Evolutionary conservation across 345 rosid species (phyloP).

Genomic region (Pugionium dolabratum): DNA sequence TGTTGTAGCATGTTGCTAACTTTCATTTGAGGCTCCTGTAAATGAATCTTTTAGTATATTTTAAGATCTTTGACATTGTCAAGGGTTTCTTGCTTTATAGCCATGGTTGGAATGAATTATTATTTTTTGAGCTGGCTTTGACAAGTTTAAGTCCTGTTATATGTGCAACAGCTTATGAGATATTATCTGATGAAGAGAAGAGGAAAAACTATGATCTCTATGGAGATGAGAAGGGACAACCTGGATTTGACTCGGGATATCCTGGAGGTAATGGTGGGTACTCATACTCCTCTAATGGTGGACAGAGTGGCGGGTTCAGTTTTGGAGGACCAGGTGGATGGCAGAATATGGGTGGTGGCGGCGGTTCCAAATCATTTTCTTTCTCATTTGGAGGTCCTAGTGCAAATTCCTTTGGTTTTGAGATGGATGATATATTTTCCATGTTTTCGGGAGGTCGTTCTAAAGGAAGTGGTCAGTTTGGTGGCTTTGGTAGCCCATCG

Average conservation of each 20-base stretch:
- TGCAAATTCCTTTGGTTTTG: slow-evolving; percentile 61
- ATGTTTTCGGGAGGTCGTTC: slow-evolving; percentile 56
- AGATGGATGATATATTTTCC: slow-evolving; percentile 63
- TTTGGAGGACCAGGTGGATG: slow-evolving; percentile 68
- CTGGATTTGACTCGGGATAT: slow-evolving; percentile 73
- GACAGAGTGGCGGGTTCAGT: slow-evolving; percentile 59
- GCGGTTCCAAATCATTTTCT: slow-evolving; percentile 64
- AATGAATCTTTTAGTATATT: not conserved
- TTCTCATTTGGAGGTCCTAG: slow-evolving; percentile 69
- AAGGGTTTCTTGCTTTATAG: slow-evolving; percentile 8
- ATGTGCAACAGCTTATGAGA: slow-evolving; percentile 78
- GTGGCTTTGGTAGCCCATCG: slow-evolving; percentile 62
- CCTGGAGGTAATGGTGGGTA: slow-evolving; percentile 63
- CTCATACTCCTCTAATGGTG: slow-evolving; percentile 56
- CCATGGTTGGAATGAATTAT: not conserved
- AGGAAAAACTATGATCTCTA: slow-evolving; percentile 82
- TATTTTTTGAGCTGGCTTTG: slow-evolving; percentile 4
- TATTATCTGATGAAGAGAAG: slow-evolving; percentile 85
- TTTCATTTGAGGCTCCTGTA: not conserved
- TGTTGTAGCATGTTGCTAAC: too few species aligned
- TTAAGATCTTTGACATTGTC: too few species aligned
- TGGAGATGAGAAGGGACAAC: slow-evolving; percentile 86
- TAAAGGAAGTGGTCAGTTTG: slow-evolving; percentile 45
- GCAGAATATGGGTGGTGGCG: slow-evolving; percentile 73
- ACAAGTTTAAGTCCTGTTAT: slow-evolving; percentile 12